Evolutionary conservation across 2,329 filamentous ascomycete species (phyloP).

Genomic region (Aotearoamyces nothofagi): DNA sequence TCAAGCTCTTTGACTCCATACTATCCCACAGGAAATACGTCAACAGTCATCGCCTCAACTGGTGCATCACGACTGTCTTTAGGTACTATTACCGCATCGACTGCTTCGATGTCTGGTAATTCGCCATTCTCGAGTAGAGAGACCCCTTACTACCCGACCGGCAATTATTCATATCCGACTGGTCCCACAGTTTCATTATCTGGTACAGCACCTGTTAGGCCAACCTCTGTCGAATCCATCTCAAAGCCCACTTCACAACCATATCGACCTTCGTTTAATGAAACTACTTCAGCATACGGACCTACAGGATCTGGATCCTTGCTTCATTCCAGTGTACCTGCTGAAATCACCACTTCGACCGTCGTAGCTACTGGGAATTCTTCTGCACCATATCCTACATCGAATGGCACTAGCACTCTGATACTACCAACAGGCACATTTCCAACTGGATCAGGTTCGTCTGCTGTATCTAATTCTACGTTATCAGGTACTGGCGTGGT

Average conservation of each 20-base stretch:
- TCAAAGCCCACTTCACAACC: neutral
- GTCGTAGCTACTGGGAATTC: neutral
- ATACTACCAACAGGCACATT: neutral
- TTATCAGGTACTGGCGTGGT: neutral
- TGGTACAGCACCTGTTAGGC: too few species aligned
- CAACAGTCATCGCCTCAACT: neutral
- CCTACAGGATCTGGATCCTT: slow-evolving; percentile 1
- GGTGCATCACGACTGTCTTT: neutral
- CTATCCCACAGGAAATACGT: neutral
- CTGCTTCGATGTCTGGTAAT: neutral
- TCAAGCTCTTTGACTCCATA: neutral
- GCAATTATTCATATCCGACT: neutral
- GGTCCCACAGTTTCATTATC: slow-evolving; percentile 1
- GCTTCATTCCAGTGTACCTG: neutral
- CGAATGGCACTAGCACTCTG: neutral
- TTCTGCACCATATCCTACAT: neutral
- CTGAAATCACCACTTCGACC: neutral
- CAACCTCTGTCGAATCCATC: neutral
- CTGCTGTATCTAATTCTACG: neutral
- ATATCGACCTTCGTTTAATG: neutral
- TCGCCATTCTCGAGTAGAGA: neutral
- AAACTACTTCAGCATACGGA: neutral
- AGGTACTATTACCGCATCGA: neutral
- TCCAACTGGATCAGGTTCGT: neutral
- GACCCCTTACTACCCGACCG: neutral